Base-by-base conservation (phyloP, 495 filamentous ascomycete genomes). In the Penicillium tannophilum region DNA sequence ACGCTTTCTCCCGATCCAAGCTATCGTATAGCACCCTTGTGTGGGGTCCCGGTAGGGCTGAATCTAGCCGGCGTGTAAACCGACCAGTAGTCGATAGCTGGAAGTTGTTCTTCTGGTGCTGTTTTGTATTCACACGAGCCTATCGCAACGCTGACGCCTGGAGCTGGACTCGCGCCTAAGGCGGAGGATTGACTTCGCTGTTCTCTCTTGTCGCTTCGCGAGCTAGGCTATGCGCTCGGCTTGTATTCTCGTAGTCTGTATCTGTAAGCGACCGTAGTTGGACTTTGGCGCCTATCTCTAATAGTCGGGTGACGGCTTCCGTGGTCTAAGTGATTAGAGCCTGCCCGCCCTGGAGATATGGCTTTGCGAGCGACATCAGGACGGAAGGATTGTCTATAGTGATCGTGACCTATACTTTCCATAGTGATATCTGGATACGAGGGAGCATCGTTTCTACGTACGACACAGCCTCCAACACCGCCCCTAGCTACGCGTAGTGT, bases 21-120 rank as follows among this genome's bases (percentile, higher is more conserved):
- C 42, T 45, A 45, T 45, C n/a, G 20, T 45, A 45, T 2, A 45
- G 42, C 17, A 20, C n/a, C 31, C 20, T 53, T 19, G 31, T 35
- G 35, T 42, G 39, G 33, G 33, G 33, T 30, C 45, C 31, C 16
- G 45, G 46, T 14, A 56, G 54, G 23, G 54, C 44, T 1, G 23
- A 50, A 36, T 56, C 46, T 24, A 56, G 54, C 45, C 16, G 35
- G 55, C 30, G 55, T 42, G 45, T 44, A 42, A 42, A 50, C 31
- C 46, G 55, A 20, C 44, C 14, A 43, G 45, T 50, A 2, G 23
- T 50, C 1, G 45, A 19, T 35, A 4, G 55, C 24, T 31, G 46
- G 45, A 57, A 57, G 16, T 30, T 30, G 23, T 9, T 10, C 17
- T 51, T 51, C 20, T 45, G 30, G 12, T 49, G 35, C 24, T 43